Conservation (phyloP, 164 flowering plant genomes). For the Nelumbo lutea region DNA sequence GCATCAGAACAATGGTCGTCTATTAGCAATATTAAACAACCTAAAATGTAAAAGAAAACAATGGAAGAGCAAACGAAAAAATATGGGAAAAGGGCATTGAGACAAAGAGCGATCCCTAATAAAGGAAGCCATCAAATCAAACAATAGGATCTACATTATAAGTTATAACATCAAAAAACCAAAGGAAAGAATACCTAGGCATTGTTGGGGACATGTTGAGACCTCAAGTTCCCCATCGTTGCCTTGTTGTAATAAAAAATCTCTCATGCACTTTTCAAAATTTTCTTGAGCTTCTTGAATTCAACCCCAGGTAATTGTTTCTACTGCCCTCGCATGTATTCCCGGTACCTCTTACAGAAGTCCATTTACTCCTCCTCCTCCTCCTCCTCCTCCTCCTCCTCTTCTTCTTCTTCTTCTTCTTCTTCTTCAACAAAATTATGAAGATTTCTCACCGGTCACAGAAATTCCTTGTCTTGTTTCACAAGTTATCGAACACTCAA, state of each 20-base stretch:
- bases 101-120: too few species aligned
- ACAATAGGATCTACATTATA: not conserved
- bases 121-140: not conserved
- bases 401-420: too few species aligned
- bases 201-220: slow-evolving; percentile 38
- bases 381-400: not conserved
- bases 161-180: not conserved
- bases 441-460: not conserved
- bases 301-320: slow-evolving; percentile 63
- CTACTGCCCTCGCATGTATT: slow-evolving; percentile 67
- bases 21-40: too few species aligned
- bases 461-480: too few species aligned
- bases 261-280: slow-evolving; percentile 61
- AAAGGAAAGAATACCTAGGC: slow-evolving; percentile 37
- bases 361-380: slow-evolving; percentile 46
- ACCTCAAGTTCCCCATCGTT: slow-evolving; percentile 11
- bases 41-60: too few species aligned
- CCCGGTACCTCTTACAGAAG: slow-evolving; percentile 86
- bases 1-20: too few species aligned
- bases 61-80: not conserved
- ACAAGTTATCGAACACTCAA: too few species aligned
- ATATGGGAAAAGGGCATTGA: not conserved
- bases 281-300: slow-evolving; percentile 39
- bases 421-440: not conserved
- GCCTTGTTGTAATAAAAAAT: slow-evolving; percentile 21